Conservation (phyloP, 2,329 filamentous ascomycete genomes). For the Diaporthe vaccinii region DNA sequence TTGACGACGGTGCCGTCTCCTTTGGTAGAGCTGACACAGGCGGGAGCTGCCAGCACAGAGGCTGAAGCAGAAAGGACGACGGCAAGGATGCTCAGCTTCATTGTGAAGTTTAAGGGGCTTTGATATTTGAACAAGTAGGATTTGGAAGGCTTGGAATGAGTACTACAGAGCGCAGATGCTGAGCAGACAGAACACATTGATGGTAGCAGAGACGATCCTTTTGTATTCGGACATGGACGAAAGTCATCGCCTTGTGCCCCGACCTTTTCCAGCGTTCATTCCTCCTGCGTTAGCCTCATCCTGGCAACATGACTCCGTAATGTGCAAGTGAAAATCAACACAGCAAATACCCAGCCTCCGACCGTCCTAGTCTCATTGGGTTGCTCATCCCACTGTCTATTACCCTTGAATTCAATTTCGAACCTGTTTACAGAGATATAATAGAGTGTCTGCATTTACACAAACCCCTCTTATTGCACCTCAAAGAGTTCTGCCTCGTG, state of each 20-base stretch:
- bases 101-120: neutral
- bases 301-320: neutral
- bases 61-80: neutral
- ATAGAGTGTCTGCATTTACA: neutral
- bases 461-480: neutral
- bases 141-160: neutral
- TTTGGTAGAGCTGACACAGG: neutral
- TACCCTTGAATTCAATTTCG: neutral
- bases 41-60: neutral
- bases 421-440: neutral
- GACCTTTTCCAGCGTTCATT: neutral
- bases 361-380: neutral
- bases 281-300: neutral
- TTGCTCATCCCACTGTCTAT: neutral
- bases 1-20: neutral
- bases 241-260: neutral
- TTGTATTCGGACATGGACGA: neutral
- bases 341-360: neutral
- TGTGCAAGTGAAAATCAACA: neutral
- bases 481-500: neutral
- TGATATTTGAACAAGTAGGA: neutral
- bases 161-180: neutral
- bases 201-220: neutral
- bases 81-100: slow-evolving; percentile 1
- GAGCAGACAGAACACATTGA: neutral